Base-by-base conservation (phyloP, 805 yeast species). In the Candida hispaniensis region DNA sequence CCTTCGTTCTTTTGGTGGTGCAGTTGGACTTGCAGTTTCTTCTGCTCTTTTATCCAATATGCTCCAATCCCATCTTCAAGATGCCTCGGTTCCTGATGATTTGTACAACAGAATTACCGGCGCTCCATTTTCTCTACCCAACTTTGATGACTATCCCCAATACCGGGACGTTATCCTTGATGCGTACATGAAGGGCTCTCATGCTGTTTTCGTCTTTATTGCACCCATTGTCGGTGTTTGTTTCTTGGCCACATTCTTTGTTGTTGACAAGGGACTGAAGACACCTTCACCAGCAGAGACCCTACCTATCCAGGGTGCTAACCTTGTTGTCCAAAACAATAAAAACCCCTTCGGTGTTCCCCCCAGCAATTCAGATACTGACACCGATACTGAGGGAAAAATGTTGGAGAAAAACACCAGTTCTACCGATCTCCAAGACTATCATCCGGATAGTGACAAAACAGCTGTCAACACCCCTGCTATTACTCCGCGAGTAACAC, bases 1-100 rank as follows among this genome's bases (percentile, higher is more conserved):
- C 14, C 45, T 69, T 29, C 55, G 79, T 38, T 66, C 74, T 3
- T 63, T 74, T 39, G 80, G 79, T 10, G 76, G 76, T n/a, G 64
- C 78, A 1, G 54, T 71, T 16, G 79, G 79, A 0, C 55, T 72
- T 21, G 75, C 78, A 1, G 51, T 67, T 7, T 39, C 47, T 11
- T 39, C 43, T 2, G 39, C 51, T 6, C 16, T 44, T 49, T 59
- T 14, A 10, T 41, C 45, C 20, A 47, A 47, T 24, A 33, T 42
- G 12, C 26, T 45, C 32, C 24, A 36, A 9, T 25, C 25, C 13
- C 29, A 38, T 13, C 33, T 39, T 15, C 39, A 42, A 14, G 26
- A 26, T 13, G 24, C 24, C 35, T 9, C 41, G 44, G 18, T 30
- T 10, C 23, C 26, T n/a, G 2, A 24, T 16, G 21, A 27, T 15